Evolutionary conservation across 2,329 filamentous ascomycete species (phyloP).

Genomic region (Eutypella sp.): DNA sequence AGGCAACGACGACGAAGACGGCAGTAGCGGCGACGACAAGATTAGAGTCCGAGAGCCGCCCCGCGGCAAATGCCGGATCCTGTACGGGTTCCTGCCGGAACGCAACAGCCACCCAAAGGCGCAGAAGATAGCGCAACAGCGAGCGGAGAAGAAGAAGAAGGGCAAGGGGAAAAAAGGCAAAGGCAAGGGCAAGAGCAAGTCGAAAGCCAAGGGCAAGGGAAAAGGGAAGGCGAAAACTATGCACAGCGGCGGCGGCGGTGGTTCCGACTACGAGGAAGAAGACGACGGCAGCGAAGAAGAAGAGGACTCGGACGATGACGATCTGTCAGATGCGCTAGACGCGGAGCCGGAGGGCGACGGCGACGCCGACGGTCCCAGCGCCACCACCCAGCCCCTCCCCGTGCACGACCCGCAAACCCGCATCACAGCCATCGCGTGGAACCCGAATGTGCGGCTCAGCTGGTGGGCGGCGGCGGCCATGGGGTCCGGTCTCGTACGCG

Average conservation of each 20-base stretch:
- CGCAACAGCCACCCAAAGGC: slow-evolving; percentile 43
- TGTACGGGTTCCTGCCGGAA: slow-evolving; percentile 48
- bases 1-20: slow-evolving; percentile 14
- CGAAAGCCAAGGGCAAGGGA: slow-evolving; percentile 11
- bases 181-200: slow-evolving; percentile 30
- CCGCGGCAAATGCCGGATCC: slow-evolving; percentile 46
- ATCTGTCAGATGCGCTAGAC: slow-evolving; percentile 3
- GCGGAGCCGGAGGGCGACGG: slow-evolving; percentile 24
- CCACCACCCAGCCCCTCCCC: slow-evolving; percentile 35
- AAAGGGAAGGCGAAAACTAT: slow-evolving; percentile 19
- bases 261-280: slow-evolving; percentile 26
- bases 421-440: slow-evolving; percentile 61
- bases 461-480: slow-evolving; percentile 64
- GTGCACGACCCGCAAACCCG: slow-evolving; percentile 60
- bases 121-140: slow-evolving; percentile 28
- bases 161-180: slow-evolving; percentile 23
- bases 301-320: no score
- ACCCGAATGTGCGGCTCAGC: slow-evolving; percentile 60
- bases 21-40: neutral
- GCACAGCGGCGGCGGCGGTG: slow-evolving; percentile 11
- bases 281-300: slow-evolving; percentile 28
- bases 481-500: slow-evolving; percentile 60
- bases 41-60: slow-evolving; percentile 8
- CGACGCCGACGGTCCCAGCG: slow-evolving; percentile 17
- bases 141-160: no score